Conservation (phyloP, 2,329 filamentous ascomycete species). For the Colletotrichum horii region DNA sequence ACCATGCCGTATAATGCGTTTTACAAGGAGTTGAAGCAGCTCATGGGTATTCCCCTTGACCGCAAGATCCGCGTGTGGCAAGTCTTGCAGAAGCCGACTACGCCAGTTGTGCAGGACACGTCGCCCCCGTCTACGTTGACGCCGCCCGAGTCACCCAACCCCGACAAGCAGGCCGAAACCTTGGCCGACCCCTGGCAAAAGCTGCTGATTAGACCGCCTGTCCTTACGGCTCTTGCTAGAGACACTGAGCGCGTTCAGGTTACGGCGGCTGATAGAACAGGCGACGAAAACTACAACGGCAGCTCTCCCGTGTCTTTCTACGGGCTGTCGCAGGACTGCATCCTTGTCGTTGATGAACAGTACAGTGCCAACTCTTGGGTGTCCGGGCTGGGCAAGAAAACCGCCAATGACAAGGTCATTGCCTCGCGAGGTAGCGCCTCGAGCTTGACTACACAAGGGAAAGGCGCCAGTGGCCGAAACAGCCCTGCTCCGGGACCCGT, state of each 20-base stretch:
- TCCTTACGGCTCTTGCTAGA: slow-evolving; percentile 49
- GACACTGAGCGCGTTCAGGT: slow-evolving; percentile 15
- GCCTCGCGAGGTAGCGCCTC: slow-evolving; percentile 37
- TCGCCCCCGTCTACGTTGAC: slow-evolving; percentile 40
- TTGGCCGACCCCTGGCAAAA: slow-evolving; percentile 38
- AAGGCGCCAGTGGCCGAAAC: slow-evolving; percentile 68
- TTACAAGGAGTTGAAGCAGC: slow-evolving; percentile 73
- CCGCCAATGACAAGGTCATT: slow-evolving; percentile 38
- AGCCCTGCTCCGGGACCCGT: slow-evolving; percentile 68
- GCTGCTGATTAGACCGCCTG: slow-evolving; percentile 52
- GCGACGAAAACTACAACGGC: slow-evolving; percentile 80
- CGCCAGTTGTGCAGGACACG: slow-evolving; percentile 38
- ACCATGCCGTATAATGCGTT: slow-evolving; percentile 76
- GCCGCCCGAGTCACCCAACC: slow-evolving; percentile 45
- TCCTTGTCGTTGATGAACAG: slow-evolving; percentile 84
- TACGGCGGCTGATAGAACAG: slow-evolving; percentile 66
- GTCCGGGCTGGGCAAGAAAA: slow-evolving; percentile 46
- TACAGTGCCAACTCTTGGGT: slow-evolving; percentile 65
- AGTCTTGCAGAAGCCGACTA: slow-evolving; percentile 50
- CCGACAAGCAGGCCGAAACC: slow-evolving; percentile 31
- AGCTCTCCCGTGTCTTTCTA: slow-evolving; percentile 67
- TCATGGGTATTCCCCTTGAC: slow-evolving; percentile 68
- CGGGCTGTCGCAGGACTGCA: slow-evolving; percentile 74
- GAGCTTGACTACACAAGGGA: slow-evolving; percentile 36
- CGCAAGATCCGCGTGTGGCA: slow-evolving; percentile 82